Percentiles rank a stretch among this genome's conserved stretches.
Conservation (phyloP, 805 yeast species). For the Saturnispora galanensis region DNA sequence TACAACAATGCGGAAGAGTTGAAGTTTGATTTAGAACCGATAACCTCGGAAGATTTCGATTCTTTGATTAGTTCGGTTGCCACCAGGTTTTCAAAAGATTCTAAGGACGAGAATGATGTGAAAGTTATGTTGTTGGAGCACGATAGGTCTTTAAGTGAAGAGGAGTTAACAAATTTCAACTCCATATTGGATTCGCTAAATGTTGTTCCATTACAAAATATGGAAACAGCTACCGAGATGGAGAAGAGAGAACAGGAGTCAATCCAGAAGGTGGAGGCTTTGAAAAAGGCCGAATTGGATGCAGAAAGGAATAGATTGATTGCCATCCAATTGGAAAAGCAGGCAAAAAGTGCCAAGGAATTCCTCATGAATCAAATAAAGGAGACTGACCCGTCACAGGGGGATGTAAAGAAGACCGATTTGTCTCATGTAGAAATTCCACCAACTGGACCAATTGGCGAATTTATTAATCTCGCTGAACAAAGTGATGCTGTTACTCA, state of each 20-base stretch:
- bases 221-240: background rate
- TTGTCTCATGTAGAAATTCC: too few relatives aligned
- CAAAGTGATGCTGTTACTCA: too few relatives aligned
- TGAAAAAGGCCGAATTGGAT: background rate
- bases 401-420: too few relatives aligned
- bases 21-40: slow-evolving; percentile 12
- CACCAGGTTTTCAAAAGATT: slow-evolving; percentile 11
- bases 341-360: slow-evolving; percentile 3
- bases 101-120: slow-evolving; percentile 13
- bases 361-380: background rate
- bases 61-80: slow-evolving; percentile 1
- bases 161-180: slow-evolving; percentile 8
- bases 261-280: background rate
- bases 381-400: background rate
- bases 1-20: slow-evolving; percentile 18
- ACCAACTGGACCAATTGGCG: too few relatives aligned
- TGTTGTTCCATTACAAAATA: background rate
- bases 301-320: background rate
- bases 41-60: slow-evolving; percentile 11
- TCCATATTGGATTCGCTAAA: slow-evolving; percentile 4
- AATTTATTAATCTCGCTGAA: too few relatives aligned
- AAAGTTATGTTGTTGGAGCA: slow-evolving; percentile 8
- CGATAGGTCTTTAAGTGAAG: slow-evolving; percentile 5
- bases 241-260: background rate
- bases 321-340: slow-evolving; percentile 4